Conservation (phyloP, 2,329 filamentous ascomycete species). For the Sporothrix schenckii region DNA sequence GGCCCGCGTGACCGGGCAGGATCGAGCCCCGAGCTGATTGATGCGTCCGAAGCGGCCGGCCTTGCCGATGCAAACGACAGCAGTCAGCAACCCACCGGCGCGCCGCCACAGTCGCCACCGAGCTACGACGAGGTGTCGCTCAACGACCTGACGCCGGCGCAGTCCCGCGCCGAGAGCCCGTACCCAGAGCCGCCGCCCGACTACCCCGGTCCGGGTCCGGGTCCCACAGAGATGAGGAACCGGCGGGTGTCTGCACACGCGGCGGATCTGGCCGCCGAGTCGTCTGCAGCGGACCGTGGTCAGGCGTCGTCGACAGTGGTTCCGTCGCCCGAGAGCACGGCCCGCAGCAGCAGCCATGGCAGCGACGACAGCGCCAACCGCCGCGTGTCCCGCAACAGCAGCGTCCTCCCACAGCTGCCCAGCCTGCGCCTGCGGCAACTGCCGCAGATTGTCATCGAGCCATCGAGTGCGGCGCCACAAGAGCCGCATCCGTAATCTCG, state of each 20-base stretch:
- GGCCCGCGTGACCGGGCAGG: constrained; percentile 50
- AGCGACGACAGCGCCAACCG: constrained; percentile 28
- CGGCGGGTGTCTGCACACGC: constrained; percentile 43
- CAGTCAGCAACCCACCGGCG: constrained; percentile 52
- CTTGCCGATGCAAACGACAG: background rate
- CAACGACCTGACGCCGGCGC: constrained; percentile 41
- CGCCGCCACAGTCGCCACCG: constrained; percentile 53
- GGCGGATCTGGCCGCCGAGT: constrained; percentile 39
- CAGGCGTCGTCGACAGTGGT: background rate
- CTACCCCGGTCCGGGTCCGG: constrained; percentile 42
- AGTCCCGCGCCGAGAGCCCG: constrained; percentile 46
- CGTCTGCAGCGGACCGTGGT: constrained; percentile 16
- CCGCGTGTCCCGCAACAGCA: constrained; percentile 44
- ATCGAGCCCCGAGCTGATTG: constrained; percentile 57
- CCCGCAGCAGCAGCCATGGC: constrained; percentile 16
- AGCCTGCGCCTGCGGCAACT: constrained; percentile 55
- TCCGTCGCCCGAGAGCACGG: background rate
- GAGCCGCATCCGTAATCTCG: constrained; percentile 26
- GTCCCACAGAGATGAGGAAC: constrained; percentile 39
- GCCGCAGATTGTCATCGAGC: constrained; percentile 63
- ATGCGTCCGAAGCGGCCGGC: constrained; percentile 42
- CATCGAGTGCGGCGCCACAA: constrained; percentile 48
- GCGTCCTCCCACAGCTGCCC: constrained; percentile 52
- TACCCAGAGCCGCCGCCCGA: constrained; percentile 56
- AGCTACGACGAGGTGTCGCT: constrained; percentile 53